Evolutionary conservation across 306 rosid genomes (phyloP), one percentile per base, ranked within the genome.

Genomic region (Inga laurina): DNA sequence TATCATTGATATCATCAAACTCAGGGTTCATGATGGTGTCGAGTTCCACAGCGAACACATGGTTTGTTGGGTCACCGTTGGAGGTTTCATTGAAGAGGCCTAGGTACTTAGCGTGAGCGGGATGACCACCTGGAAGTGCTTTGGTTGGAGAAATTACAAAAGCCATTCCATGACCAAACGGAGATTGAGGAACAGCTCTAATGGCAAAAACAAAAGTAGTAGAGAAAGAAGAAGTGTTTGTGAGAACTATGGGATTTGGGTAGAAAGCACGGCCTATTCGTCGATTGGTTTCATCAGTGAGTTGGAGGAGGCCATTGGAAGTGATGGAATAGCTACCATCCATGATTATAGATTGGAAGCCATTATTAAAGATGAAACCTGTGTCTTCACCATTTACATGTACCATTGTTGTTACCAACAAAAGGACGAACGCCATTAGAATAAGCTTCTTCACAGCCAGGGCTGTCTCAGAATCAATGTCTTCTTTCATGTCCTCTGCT

Each of bases 21-120:
- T 91, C 90, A 0, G 0, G 45, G 84, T 22, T 89, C 75, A 4
- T 44, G 15, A 90, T 41, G 3, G 93, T 88, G 49, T 93, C 93
- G 12, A 94, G 84, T 77, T 94, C 97, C 5, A 94, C 83, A 0
- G 88, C 94, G 6, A 90, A 83, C 24, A 90, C 85, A 30, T 75
- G 83, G 81, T 91, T 90, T 22, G 64, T 41, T 39, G 10, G 32
- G 37, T 81, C 85, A 1, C 95, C 97, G 0, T 77, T 66, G 83
- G 79, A 88, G 65, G 70, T 43, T 0, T 8, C 4, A 62, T 90
- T 83, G 80, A 93, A 90, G 13, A 93, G 85, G 61, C 95, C 95
- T 48, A 93, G 83, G 76, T 78, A 86, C 24, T 84, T 88, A 59
- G 81, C 77, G 4, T 84, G 89, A 59, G 81, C 77, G 4, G 88